Conservation (phyloP, 2,329 filamentous ascomycete genomes). For the Pseudogymnoascus sp. region DNA sequence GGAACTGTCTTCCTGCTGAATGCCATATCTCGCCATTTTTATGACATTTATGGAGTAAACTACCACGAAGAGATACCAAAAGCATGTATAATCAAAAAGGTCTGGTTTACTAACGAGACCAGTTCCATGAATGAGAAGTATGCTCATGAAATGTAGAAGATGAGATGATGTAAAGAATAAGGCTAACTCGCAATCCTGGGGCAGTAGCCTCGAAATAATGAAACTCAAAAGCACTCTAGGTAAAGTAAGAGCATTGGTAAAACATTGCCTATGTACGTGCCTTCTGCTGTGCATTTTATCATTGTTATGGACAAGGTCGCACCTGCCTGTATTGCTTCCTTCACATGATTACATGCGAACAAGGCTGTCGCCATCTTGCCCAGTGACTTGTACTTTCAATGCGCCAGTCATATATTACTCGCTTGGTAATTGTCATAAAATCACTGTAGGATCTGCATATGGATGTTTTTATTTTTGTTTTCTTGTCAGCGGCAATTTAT, state of each 20-base stretch:
- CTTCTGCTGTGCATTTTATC: background rate
- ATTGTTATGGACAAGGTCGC: background rate
- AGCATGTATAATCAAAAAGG: constrained; percentile 2
- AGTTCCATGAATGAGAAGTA: constrained; percentile 1
- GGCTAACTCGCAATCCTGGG: background rate
- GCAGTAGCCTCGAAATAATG: background rate
- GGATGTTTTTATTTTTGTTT: background rate
- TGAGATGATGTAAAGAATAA: background rate
- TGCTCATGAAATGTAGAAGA: background rate
- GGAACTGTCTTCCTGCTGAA: background rate
- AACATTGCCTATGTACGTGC: background rate
- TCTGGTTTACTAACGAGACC: background rate
- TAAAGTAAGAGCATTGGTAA: background rate
- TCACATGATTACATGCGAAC: background rate
- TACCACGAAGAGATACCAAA: background rate
- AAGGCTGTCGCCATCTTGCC: background rate
- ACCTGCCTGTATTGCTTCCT: background rate
- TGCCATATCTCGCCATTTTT: background rate
- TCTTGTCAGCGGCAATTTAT: background rate
- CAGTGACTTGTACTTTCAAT: background rate
- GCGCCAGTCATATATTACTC: background rate
- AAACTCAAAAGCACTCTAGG: background rate
- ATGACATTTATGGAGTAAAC: background rate
- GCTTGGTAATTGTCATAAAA: background rate
- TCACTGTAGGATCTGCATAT: background rate